phyloP scores from a whole-genome alignment of 139 green algal genomes.

The Choricystis sp. region DNA sequence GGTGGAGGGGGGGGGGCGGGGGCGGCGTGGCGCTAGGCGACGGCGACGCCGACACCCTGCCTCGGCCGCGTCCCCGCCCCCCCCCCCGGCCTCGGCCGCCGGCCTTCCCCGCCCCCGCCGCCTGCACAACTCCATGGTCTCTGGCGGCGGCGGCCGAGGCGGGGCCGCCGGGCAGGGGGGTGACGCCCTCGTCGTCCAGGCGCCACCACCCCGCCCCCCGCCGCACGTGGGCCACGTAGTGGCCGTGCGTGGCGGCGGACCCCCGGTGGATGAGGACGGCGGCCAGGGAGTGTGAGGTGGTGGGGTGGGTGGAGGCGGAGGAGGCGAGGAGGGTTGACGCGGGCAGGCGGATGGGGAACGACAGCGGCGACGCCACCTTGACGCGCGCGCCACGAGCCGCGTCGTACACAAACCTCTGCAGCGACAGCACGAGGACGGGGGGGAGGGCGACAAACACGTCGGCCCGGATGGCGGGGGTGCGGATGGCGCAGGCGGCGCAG shows the following conservation, averaged over 20 bases:
- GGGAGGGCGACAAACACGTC: slow-evolving; percentile 47
- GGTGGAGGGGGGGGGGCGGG: not conserved
- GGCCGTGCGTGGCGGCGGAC: not conserved
- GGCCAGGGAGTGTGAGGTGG: not conserved
- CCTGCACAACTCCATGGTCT: not conserved
- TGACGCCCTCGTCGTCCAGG: slow-evolving; percentile 65
- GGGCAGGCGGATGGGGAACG: not conserved
- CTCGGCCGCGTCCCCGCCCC: not conserved
- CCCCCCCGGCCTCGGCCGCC: not conserved
- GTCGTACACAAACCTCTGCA: slow-evolving; percentile 89
- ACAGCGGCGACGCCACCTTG: not conserved
- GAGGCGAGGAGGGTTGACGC: not conserved
- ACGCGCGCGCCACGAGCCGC: not conserved
- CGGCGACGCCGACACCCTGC: not conserved
- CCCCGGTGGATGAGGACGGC: not conserved
- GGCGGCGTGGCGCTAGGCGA: not conserved
- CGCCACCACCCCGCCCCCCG: slow-evolving; percentile 54
- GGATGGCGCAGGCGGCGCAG: slow-evolving; percentile 54
- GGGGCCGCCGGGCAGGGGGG: slow-evolving; percentile 24
- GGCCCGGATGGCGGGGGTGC: slow-evolving; percentile 51
- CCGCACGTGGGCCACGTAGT: slow-evolving; percentile 17
- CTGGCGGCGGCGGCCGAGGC: not conserved
- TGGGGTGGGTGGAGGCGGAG: not conserved
- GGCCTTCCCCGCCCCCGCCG: not conserved
- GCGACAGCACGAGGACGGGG: slow-evolving; percentile 61